Evolutionary conservation across 2,329 filamentous ascomycete species (phyloP).

Genomic region (Pleochaeta shiraiana): DNA sequence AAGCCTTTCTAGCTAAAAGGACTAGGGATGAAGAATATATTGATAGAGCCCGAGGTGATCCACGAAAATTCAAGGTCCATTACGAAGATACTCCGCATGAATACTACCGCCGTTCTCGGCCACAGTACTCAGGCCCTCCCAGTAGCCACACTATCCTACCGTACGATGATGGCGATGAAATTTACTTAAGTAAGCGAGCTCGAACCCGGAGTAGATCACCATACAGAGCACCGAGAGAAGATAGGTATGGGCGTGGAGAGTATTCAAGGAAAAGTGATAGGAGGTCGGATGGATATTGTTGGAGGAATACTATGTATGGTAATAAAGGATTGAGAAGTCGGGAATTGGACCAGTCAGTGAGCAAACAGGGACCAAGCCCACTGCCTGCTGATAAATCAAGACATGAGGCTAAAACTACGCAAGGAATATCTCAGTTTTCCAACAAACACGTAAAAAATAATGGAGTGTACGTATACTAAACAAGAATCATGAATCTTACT

Average conservation of each 20-base stretch:
- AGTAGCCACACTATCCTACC: constrained; percentile 17
- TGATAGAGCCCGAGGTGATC: constrained; percentile 27
- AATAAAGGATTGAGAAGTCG: constrained; percentile 25
- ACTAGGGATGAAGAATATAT: constrained; percentile 38
- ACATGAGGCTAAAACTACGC: constrained; percentile 45
- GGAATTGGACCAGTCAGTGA: constrained; percentile 35
- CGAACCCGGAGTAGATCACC: constrained; percentile 31
- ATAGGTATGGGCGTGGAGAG: constrained; percentile 10
- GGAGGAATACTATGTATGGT: constrained; percentile 12
- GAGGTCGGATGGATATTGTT: constrained; percentile 8
- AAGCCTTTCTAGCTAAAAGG: constrained; percentile 39
- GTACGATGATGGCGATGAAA: constrained; percentile 27
- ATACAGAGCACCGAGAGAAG: constrained; percentile 20
- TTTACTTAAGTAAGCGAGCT: constrained; percentile 29
- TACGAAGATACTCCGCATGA: constrained; percentile 33
- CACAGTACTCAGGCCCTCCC: constrained; percentile 29
- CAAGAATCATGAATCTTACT: background rate
- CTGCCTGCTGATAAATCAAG: constrained; percentile 34
- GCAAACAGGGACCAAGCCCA: constrained; percentile 38
- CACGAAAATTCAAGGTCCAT: constrained; percentile 36
- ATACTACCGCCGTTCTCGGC: constrained; percentile 25
- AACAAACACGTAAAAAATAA: too few species aligned
- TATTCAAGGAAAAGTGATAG: constrained; percentile 10
- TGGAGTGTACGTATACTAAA: too few species aligned
- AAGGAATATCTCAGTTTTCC: constrained; percentile 27